phyloP scores from a whole-genome alignment of 1,284 basidiomycete genomes.

The Anthracocystis panici-leucophaei region DNA sequence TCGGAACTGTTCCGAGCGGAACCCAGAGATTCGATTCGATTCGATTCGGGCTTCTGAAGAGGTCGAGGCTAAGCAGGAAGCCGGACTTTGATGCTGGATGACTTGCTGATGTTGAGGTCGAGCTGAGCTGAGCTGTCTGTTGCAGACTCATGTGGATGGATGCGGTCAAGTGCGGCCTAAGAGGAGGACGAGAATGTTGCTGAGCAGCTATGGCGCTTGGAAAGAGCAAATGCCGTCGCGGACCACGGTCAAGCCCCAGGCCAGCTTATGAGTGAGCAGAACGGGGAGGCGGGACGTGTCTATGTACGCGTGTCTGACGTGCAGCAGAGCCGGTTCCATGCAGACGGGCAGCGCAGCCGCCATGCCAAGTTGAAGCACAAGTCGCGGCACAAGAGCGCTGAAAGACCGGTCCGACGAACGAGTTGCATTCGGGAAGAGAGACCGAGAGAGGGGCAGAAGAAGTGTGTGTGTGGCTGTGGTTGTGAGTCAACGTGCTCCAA shows the following conservation, averaged over 20 bases:
- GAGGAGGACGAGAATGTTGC: neutral
- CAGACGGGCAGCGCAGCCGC: too few species aligned
- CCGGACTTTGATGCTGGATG: neutral
- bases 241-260: neutral
- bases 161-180: neutral
- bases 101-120: neutral
- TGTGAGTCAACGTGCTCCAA: neutral
- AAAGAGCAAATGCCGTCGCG: neutral
- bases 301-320: neutral
- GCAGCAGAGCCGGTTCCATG: too few species aligned
- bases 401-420: neutral
- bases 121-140: neutral
- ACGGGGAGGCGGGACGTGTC: neutral
- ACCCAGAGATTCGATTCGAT: neutral
- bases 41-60: neutral
- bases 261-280: conserved; percentile 5
- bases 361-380: neutral
- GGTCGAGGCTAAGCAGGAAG: neutral
- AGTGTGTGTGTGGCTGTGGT: neutral
- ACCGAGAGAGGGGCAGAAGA: neutral
- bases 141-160: neutral
- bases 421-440: neutral
- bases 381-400: neutral
- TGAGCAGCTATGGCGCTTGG: neutral
- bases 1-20: neutral